These are phyloP conservation scores for Meredithiella fracta DNA, from an alignment of 2,329 filamentous ascomycete genomes.

Conservation along the genomic window DNA sequence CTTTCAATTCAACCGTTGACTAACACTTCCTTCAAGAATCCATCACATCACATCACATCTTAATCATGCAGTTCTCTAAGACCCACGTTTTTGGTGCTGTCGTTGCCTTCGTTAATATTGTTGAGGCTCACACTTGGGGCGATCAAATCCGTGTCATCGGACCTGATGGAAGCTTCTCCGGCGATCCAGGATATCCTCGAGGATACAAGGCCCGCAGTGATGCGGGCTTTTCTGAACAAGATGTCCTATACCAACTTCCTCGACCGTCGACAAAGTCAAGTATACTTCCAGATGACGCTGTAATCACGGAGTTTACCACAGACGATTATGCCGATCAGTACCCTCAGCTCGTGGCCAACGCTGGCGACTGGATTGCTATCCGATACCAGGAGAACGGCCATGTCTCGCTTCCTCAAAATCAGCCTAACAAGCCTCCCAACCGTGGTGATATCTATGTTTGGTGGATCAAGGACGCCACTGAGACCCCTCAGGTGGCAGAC, in stretches of 20 bases:
- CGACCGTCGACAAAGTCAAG: slow-evolving; percentile 31
- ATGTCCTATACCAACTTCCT: slow-evolving; percentile 49
- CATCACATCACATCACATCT: no score
- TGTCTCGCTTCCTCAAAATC: slow-evolving; percentile 42
- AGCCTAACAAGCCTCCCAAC: slow-evolving; percentile 43
- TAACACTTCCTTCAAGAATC: no score
- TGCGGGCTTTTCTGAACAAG: slow-evolving; percentile 38
- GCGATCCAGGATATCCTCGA: slow-evolving; percentile 57
- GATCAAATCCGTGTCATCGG: slow-evolving; percentile 59
- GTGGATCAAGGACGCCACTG: slow-evolving; percentile 42
- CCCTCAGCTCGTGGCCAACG: slow-evolving; percentile 42
- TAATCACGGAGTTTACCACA: slow-evolving; percentile 47
- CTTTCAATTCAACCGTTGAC: no score
- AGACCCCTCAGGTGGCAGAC: slow-evolving; percentile 35
- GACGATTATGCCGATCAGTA: slow-evolving; percentile 40
- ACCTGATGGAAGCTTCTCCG: slow-evolving; percentile 56
- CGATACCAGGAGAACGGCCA: slow-evolving; percentile 63
- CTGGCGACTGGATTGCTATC: slow-evolving; percentile 49
- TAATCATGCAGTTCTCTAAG: background rate
- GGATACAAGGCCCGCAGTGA: slow-evolving; percentile 45
- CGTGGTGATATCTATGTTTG: slow-evolving; percentile 62
- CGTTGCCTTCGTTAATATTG: slow-evolving; percentile 3
- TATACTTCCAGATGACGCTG: slow-evolving; percentile 30
- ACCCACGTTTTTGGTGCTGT: background rate
- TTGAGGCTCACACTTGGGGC: slow-evolving; percentile 60